Evolutionary conservation across 1,284 basidiomycete genomes (phyloP), one percentile per base, ranked within the genome.

Genomic region (Microbotryum lychnidis-dioicae): DNA sequence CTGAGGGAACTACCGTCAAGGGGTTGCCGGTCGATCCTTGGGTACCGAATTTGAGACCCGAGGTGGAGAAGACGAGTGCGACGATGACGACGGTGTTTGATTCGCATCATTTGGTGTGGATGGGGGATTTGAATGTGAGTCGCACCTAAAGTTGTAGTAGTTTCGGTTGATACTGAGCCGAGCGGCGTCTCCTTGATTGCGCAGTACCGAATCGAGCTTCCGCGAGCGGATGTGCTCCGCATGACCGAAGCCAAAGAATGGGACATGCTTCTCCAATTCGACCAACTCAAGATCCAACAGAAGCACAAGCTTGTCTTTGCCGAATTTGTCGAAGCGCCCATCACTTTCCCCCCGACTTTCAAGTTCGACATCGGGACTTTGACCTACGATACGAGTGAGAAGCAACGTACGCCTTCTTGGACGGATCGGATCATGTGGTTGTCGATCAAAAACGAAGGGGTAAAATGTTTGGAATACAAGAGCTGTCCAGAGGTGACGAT

Each of bases 321-420:
- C 21, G 69, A 60, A 18, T 71, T 67, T 25, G 48, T 61, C 29
- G 70, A 71, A 51, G 56, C 51, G 3, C 31, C 45, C 7, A 60
- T 71, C 47, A 20, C 31, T 2, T 70, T 70, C 23, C 56, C 61
- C n/a, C 92, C 93, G 20, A 97, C 94, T 27, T 97, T 97, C 83
- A 98, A 98, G 76, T 97, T 94, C 76, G 90, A 97, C 74, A 82
- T 82, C 1, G 78, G 82, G 2, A 85, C 88, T 4, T 75, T 83
- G 71, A 82, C 83, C 63, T 98, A 89, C 72, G 94, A 98, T 73
- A 80, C 86, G 2, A 65, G 87, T 3, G 91, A 93, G 74, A 97
- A 97, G 75, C 82, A 83, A n/a, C 83, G 94, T 0, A 81, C 85
- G 9, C 94, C 93, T 0, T 91, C 94, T 0, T 97, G 92, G 91